phyloP scores from a whole-genome alignment of 495 filamentous ascomycete species.

The Aspergillus campestris region DNA sequence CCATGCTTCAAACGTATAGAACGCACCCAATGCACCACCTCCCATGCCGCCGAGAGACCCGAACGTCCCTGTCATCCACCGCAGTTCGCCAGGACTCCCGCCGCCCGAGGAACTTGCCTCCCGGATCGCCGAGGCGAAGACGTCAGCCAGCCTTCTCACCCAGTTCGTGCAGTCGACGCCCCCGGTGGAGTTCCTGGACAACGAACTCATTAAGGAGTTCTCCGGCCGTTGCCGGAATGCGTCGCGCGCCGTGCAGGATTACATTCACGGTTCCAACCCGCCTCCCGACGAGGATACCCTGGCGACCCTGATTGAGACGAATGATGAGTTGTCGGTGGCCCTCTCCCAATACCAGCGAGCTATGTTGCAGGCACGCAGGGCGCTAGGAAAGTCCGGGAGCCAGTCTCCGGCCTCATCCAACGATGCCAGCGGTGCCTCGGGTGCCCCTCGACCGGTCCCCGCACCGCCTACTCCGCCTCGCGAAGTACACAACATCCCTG shows the following conservation, averaged over 20 bases:
- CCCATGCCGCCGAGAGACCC: not conserved
- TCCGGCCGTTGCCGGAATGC: constrained; percentile 76
- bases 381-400: constrained; percentile 15
- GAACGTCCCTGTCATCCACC: constrained; percentile 14
- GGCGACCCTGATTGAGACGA: constrained; percentile 86
- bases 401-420: constrained; percentile 15
- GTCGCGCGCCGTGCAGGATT: constrained; percentile 66
- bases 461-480: constrained; percentile 10
- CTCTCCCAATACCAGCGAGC: constrained; percentile 74
- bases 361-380: constrained; percentile 59
- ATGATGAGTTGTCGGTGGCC: constrained; percentile 74
- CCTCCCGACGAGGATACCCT: constrained; percentile 87
- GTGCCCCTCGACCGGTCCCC: constrained; percentile 6
- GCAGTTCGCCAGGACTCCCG: constrained; percentile 47
- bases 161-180: constrained; percentile 84
- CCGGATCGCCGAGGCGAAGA: constrained; percentile 81
- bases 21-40: not conserved
- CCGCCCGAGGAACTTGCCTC: constrained; percentile 70
- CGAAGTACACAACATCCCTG: not conserved
- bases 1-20: too few relatives aligned
- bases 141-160: constrained; percentile 78
- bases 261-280: constrained; percentile 72
- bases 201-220: constrained; percentile 90
- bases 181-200: constrained; percentile 59
- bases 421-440: constrained; percentile 8